Percentiles rank a stretch among this genome's conserved stretches.
These are phyloP conservation scores for Taphrina flavorubra DNA, from an alignment of 1,139 yeast species.

Conservation along the genomic window DNA sequence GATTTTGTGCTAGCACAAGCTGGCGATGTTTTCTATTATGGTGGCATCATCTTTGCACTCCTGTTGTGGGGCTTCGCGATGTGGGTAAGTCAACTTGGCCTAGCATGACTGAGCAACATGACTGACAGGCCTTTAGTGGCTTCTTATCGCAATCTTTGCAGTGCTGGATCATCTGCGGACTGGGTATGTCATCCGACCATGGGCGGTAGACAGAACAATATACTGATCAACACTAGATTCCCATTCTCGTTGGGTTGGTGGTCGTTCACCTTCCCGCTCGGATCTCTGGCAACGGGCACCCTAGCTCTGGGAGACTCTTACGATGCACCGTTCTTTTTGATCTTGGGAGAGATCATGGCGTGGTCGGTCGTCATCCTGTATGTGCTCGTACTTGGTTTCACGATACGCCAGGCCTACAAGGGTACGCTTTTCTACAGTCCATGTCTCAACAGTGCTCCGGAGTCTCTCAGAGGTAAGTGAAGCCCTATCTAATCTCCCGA, in stretches of 20 bases:
- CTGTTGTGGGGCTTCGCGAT: slow-evolving; percentile 36
- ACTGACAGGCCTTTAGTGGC: slow-evolving; percentile 9
- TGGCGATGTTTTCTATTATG: slow-evolving; percentile 24
- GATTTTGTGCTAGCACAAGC: slow-evolving; percentile 25
- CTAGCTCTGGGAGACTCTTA: slow-evolving; percentile 28
- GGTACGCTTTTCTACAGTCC: slow-evolving; percentile 37
- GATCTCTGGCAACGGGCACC: slow-evolving; percentile 31
- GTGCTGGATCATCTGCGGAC: slow-evolving; percentile 35
- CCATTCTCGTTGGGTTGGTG: slow-evolving; percentile 41
- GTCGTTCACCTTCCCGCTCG: slow-evolving; percentile 38
- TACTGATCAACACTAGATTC: slow-evolving; percentile 16
- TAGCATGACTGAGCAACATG: neutral
- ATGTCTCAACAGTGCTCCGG: slow-evolving; percentile 34
- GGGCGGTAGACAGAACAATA: neutral
- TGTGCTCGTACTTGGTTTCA: slow-evolving; percentile 26
- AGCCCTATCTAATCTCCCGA: too few relatives aligned
- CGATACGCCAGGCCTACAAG: slow-evolving; percentile 28
- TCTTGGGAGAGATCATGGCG: slow-evolving; percentile 38
- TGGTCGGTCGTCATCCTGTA: slow-evolving; percentile 32
- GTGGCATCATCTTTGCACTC: slow-evolving; percentile 19
- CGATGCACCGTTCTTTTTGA: slow-evolving; percentile 21
- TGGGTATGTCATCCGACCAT: slow-evolving; percentile 8
- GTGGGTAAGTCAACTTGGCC: slow-evolving; percentile 10
- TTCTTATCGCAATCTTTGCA: slow-evolving; percentile 37
- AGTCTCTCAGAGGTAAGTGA: slow-evolving; percentile 15